A percentile compares a stretch with the other conserved stretches of the same genome.
Evolutionary conservation across 1,139 yeast genomes (phyloP).

Genomic region (Ogataea hybrid): DNA sequence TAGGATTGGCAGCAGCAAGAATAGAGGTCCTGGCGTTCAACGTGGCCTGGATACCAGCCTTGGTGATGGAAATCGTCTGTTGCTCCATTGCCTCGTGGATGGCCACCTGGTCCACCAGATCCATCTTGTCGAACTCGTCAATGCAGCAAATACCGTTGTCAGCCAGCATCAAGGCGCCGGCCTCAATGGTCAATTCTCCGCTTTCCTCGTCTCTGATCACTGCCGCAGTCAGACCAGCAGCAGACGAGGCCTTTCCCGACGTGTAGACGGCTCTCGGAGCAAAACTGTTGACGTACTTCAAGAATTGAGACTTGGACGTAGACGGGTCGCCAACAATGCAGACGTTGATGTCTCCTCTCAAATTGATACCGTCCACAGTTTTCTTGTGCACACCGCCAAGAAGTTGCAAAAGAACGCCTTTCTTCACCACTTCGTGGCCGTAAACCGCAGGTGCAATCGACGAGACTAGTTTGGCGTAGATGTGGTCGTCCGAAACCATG

Average conservation of each 20-base stretch:
- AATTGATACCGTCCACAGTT: constrained; percentile 91
- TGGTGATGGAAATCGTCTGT: constrained; percentile 96
- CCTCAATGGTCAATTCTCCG: constrained; percentile 96
- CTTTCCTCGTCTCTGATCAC: constrained; percentile 97
- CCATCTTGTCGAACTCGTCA: constrained; percentile 99
- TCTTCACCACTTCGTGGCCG: constrained; percentile 93
- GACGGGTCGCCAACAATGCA: constrained; percentile 99
- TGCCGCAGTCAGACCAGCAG: constrained; percentile 98
- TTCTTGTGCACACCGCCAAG: constrained; percentile 95
- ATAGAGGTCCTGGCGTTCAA: constrained; percentile 94
- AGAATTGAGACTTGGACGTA: constrained; percentile 93
- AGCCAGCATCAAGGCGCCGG: constrained; percentile 98
- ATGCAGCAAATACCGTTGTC: constrained; percentile 99
- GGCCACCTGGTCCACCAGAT: constrained; percentile 92
- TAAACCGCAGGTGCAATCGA: constrained; percentile 97
- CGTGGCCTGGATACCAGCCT: constrained; percentile 98
- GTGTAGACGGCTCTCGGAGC: constrained; percentile 96
- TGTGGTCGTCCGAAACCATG: constrained; percentile 89
- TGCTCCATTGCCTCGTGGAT: constrained; percentile 99
- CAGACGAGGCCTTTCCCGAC: constrained; percentile 97
- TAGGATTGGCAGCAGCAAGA: constrained; percentile 96
- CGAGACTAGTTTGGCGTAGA: constrained; percentile 80
- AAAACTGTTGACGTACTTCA: constrained; percentile 89
- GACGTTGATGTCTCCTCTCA: constrained; percentile 96
- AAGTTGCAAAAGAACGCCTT: constrained; percentile 84